These are phyloP conservation scores for Lentinus brumalis DNA, from an alignment of 768 basidiomycete genomes.

Conservation along the genomic window DNA sequence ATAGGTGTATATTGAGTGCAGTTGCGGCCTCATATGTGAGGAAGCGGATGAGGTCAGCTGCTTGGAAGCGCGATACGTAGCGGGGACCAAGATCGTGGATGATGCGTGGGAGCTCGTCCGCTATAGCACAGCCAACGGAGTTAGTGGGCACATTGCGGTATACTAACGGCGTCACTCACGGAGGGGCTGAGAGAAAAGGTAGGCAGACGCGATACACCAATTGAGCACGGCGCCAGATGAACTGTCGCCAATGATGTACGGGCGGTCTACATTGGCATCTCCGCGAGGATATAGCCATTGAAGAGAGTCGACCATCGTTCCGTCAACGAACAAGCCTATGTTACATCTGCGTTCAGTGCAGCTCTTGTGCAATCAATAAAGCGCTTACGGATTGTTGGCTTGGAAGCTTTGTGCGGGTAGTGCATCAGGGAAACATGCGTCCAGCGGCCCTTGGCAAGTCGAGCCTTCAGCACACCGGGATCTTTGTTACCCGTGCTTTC, in stretches of 20 bases:
- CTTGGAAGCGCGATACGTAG: constrained; percentile 77
- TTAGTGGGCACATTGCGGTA: neutral
- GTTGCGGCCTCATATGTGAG: constrained; percentile 86
- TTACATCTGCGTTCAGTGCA: neutral
- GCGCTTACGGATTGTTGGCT: constrained; percentile 58
- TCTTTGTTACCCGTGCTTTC: constrained; percentile 42
- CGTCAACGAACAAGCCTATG: constrained; percentile 75
- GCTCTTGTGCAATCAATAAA: neutral
- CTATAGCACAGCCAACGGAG: constrained; percentile 35
- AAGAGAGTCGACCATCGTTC: constrained; percentile 61
- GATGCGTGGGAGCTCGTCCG: constrained; percentile 70
- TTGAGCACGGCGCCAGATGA: constrained; percentile 44
- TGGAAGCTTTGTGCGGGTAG: constrained; percentile 55
- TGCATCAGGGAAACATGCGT: constrained; percentile 71
- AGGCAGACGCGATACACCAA: constrained; percentile 72
- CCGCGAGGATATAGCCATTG: constrained; percentile 65
- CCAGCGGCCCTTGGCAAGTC: constrained; percentile 63
- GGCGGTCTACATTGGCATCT: constrained; percentile 38
- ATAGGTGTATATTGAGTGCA: constrained; percentile 78
- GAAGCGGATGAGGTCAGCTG: constrained; percentile 66
- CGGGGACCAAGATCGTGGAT: constrained; percentile 83
- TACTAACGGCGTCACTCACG: constrained; percentile 38
- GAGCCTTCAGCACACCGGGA: constrained; percentile 45
- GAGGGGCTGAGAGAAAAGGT: constrained; percentile 59
- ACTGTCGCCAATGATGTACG: constrained; percentile 61